Percentiles rank a stretch among this genome's conserved stretches.
Conservation (phyloP, 345 rosid species). For the Rhodamnia argentea region DNA sequence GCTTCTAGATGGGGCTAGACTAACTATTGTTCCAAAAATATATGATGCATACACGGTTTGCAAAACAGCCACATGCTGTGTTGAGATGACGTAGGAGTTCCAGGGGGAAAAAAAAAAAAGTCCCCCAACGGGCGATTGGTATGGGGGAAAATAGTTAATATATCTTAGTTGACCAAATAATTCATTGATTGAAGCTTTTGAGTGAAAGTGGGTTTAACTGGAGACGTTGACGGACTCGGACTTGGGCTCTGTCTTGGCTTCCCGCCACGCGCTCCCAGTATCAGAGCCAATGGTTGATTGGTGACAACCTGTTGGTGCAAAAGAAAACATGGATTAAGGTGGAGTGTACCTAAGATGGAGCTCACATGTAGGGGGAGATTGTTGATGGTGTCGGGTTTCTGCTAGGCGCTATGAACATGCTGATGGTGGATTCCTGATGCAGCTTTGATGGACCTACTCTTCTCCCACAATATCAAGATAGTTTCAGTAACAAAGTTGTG, state of each 20-base stretch:
- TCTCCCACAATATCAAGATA: neutral
- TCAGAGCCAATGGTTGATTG: neutral
- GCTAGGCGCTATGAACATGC: neutral
- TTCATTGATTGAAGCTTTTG: neutral
- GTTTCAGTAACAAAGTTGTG: neutral
- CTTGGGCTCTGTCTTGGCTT: neutral
- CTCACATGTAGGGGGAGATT: neutral
- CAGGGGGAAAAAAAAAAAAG: neutral
- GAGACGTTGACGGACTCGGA: neutral
- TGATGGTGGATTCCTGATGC: neutral
- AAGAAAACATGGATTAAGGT: neutral
- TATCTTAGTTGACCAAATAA: neutral
- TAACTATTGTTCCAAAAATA: neutral
- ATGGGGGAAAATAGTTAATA: neutral
- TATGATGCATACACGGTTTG: neutral
- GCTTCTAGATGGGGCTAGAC: neutral
- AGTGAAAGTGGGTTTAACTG: neutral
- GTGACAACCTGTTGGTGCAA: neutral
- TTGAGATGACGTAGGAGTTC: neutral
- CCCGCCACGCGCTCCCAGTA: accelerated
- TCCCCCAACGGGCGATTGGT: neutral
- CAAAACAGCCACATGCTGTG: neutral
- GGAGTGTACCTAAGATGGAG: neutral
- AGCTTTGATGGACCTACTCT: neutral
- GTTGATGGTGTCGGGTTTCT: neutral